Evolutionary conservation across 768 basidiomycete genomes (phyloP), one percentile per base, ranked within the genome.

Genomic region (Heimioporus sp.): DNA sequence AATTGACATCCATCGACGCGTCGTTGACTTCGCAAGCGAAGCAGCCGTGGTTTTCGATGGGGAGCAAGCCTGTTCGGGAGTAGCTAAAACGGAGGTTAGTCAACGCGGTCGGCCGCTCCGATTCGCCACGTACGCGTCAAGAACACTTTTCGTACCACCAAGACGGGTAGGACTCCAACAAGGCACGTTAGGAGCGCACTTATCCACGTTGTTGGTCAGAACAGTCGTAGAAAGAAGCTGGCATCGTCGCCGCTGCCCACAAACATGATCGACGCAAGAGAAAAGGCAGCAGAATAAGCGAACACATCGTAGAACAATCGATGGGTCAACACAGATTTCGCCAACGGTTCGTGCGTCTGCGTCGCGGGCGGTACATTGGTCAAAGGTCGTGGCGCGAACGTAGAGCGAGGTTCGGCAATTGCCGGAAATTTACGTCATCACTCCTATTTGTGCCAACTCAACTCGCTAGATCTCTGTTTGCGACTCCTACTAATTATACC

Each of bases 301-400:
- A 90, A 80, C 30, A 85, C 75, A 52, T 71, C 72, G 56, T 76
- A 73, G 20, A 78, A 69, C 8, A 88, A 78, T 37, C 87, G 80
- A 59, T 82, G 80, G 46, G 74, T 78, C 42, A 90, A 75, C 6
- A 85, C 74, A 3, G 76, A 67, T 61, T 85, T 87, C 2, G 83
- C 79, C 41, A 82, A 76, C 10, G 86, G 86, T 56, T 87, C 84
- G 62, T 83, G 90, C 1, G 74, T 68, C 56, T 82, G 77, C 6
- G 76, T 69, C 2, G 87, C 66, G 0, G 83, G 74, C 1, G 86
- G 84, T 6, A 89, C 68, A 1, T 77, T 70, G 0, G 81, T 80
- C 2, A 83, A 68, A 0, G 81, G 69, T 45, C 80, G 80, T n/a
- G 75, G 59, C 1, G 58, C 57, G 30, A 65, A 57, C 37, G 37